These are phyloP conservation scores for Suillus decipiens DNA, from an alignment of 768 basidiomycete species.

Conservation along the genomic window DNA sequence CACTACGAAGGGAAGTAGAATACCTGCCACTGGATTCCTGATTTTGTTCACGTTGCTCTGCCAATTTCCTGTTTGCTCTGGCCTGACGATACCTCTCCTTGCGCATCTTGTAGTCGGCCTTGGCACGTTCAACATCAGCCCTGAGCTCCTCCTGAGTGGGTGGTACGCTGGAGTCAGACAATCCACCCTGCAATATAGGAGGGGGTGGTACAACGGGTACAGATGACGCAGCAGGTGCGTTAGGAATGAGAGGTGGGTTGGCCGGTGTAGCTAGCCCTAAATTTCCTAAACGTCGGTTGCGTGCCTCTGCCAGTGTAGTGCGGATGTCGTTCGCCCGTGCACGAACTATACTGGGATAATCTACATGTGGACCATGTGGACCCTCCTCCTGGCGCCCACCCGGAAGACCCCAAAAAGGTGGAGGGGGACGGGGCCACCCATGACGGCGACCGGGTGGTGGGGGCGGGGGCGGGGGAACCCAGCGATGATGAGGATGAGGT, in stretches of 20 bases:
- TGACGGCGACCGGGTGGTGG: slow-evolving; percentile 4
- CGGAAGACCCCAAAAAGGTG: neutral
- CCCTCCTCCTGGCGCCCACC: neutral
- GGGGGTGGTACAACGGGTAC: neutral
- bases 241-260: neutral
- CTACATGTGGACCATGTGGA: neutral
- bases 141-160: slow-evolving; percentile 29
- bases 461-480: slow-evolving; percentile 10
- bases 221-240: neutral
- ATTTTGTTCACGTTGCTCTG: slow-evolving; percentile 29
- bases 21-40: slow-evolving; percentile 32
- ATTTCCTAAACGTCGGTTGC: slow-evolving; percentile 6
- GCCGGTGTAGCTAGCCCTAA: neutral
- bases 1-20: neutral
- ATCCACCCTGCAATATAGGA: neutral
- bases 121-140: slow-evolving; percentile 62
- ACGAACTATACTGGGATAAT: neutral
- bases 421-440: slow-evolving; percentile 6
- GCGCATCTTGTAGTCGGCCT: slow-evolving; percentile 63
- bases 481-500: slow-evolving; percentile 23
- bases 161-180: neutral
- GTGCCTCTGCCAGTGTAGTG: slow-evolving; percentile 5
- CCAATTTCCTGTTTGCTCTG: slow-evolving; percentile 49
- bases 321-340: neutral
- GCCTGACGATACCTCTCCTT: slow-evolving; percentile 70